A percentile compares a stretch with the other conserved stretches of the same genome.
Conservation (phyloP, 176 grass and related monocot genomes). For the Oryza meyeriana region DNA sequence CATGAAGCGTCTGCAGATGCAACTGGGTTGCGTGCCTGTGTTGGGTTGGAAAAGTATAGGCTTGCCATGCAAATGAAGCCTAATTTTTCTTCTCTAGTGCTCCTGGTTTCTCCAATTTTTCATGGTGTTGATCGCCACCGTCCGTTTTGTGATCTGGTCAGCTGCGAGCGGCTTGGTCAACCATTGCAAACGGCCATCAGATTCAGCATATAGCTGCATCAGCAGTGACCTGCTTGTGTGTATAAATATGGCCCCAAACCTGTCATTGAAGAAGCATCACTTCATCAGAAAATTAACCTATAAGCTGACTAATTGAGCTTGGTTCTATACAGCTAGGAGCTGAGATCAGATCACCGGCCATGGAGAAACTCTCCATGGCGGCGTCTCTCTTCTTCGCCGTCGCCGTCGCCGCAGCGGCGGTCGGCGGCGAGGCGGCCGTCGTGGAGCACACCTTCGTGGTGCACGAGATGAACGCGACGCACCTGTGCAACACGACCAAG, state of each 20-base stretch:
- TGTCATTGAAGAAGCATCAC: background rate
- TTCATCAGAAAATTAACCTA: background rate
- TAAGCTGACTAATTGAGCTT: too few relatives aligned
- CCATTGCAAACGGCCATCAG: background rate
- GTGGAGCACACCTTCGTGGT: constrained; percentile 38
- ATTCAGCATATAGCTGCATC: background rate
- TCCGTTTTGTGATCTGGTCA: background rate
- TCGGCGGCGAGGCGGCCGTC: background rate
- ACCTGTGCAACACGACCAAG: constrained; percentile 36
- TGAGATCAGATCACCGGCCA: background rate
- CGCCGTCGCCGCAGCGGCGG: background rate
- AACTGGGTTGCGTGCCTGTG: background rate
- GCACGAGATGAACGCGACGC: constrained; percentile 21
- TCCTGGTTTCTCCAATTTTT: background rate
- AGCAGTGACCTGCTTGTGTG: background rate
- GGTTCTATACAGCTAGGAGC: background rate
- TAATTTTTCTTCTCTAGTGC: background rate
- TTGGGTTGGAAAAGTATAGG: background rate
- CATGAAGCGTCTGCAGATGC: too few relatives aligned
- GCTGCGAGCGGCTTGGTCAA: background rate
- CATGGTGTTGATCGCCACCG: background rate
- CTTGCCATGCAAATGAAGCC: background rate
- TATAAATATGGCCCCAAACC: background rate
- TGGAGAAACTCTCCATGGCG: constrained; percentile 21
- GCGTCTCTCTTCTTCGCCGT: background rate